Base-by-base conservation (phyloP, 441 rosid genomes). In the Populus tomentosa region DNA sequence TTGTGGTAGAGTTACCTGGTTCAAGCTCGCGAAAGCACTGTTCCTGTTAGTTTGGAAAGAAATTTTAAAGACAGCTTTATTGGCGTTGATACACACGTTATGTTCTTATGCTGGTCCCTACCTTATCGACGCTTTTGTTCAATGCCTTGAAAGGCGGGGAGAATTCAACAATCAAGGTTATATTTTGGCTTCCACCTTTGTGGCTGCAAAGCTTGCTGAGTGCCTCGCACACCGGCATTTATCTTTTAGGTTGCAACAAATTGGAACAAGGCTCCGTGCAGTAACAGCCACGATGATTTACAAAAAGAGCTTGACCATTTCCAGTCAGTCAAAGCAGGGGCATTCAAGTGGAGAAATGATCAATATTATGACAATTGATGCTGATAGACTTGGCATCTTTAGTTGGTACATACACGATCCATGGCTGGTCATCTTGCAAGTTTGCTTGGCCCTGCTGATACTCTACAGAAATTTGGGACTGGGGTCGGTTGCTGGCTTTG, bases 41-140 rank as follows among this genome's bases (percentile, higher is more conserved):
- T 20, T 85, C 79, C 62, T 84, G 28, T 68, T 83, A 10, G 84
- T 65, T 61, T 86, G 90, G 94, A 84, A 85, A 80, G 94, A 90
- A 33, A 75, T 86, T 77, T 30, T 83, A 18, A 77, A 68, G 32
- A 78, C 94, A 26, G 84, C 82, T 42, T 38, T 88, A 30, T 80
- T 87, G 56, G 89, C 81, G 4, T 78, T 86, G 53, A 10, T 80
- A 53, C 68, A 75, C 75, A 83, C 89, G 1, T 0, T 87, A 18
- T 86, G 91, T 74, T 79, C 87, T 66, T 90, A 88, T 2, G 90
- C 88, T 66, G 91, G 91, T 21, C 94, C 92, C 0, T 88, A 86
- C 72, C 90, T 90, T 78, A 90, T 91, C 67, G 92, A 89, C 76
- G 83, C 76, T 9, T 92, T 91, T 53, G 98, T 95, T 77, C 98